Evolutionary conservation across 1,284 basidiomycete genomes (phyloP).

Genomic region (Cutaneotrichosporon mucoides): DNA sequence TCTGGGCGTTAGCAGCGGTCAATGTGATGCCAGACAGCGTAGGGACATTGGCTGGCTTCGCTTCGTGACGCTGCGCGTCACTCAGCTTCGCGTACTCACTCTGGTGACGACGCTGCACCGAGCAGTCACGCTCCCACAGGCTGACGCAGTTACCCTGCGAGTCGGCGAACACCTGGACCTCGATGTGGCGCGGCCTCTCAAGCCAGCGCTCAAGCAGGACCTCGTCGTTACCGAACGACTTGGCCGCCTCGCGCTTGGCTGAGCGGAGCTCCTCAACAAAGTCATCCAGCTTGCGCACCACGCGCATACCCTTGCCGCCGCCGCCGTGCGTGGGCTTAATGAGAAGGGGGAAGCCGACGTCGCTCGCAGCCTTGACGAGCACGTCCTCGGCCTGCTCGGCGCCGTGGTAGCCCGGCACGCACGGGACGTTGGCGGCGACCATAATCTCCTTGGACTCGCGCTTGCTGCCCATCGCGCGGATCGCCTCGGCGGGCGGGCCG

Average conservation of each 20-base stretch:
- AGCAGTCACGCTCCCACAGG: conserved; percentile 91
- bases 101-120: conserved; percentile 88
- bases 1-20: conserved; percentile 22
- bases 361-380: conserved; percentile 49
- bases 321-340: conserved; percentile 70
- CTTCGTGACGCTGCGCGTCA: no score
- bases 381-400: conserved; percentile 56
- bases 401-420: conserved; percentile 67
- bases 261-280: conserved; percentile 67
- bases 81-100: conserved; percentile 47
- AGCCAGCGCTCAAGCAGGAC: conserved; percentile 86
- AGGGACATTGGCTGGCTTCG: background rate
- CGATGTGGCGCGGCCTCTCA: conserved; percentile 74
- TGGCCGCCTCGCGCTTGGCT: conserved; percentile 79
- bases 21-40: no score
- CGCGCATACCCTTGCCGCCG: conserved; percentile 66
- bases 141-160: conserved; percentile 70
- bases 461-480: conserved; percentile 63
- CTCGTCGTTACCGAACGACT: conserved; percentile 78
- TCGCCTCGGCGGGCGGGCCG: conserved; percentile 60
- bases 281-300: conserved; percentile 55
- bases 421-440: conserved; percentile 84
- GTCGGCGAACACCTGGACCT: conserved; percentile 88
- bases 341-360: conserved; percentile 60
- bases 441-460: conserved; percentile 71